Evolutionary conservation across 345 rosid genomes (phyloP), one percentile per base, ranked within the genome.

Genomic region (Hibiscus syriacus): DNA sequence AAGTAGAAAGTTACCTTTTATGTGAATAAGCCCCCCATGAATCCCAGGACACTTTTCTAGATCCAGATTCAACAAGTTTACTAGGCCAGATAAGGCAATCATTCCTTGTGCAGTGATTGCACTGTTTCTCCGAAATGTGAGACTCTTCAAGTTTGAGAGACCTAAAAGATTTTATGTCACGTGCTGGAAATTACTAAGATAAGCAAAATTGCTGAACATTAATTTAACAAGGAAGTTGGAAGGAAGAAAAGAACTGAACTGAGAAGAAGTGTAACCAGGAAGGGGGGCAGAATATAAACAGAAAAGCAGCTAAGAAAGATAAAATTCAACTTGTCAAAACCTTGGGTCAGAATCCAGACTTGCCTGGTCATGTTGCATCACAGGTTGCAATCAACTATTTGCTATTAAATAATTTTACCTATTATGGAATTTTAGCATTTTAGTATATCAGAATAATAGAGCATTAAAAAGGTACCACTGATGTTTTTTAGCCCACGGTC

Each of bases 1-100:
- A 41, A 39, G 66, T n/a, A 39, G 66, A 62, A 60, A 60, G 38
- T 23, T 39, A 62, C 52, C 66, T 39, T 38, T 82, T 11, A 92
- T 78, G 79, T 88, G 75, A 71, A 80, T 71, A 36, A 92, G 90
- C n/a, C 98, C 96, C 43, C 87, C 90, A 6, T 81, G 76, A 73
- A 90, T 86, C 38, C 89, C 84, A 39, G 89, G 90, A 72, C 98
- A 93, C 75, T 90, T 85, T 78, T 90, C 98, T 79, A 92, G 78
- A 73, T 92, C 96, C 80, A 90, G 59, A 71, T 85, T 83, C 71
- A 68, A 75, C 84, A 92, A 78, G 84, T 90, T 88, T 62, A 80
- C 80, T 70, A 90, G 86, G 69, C 81, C 78, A 74, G 92, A 56
- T 27, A 93, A 81, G 34, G 80, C 85, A 29, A 58, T 76, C 92